These are phyloP conservation scores for Nannochloris sp. DNA, from an alignment of 139 green algal genomes.

Conservation along the genomic window DNA sequence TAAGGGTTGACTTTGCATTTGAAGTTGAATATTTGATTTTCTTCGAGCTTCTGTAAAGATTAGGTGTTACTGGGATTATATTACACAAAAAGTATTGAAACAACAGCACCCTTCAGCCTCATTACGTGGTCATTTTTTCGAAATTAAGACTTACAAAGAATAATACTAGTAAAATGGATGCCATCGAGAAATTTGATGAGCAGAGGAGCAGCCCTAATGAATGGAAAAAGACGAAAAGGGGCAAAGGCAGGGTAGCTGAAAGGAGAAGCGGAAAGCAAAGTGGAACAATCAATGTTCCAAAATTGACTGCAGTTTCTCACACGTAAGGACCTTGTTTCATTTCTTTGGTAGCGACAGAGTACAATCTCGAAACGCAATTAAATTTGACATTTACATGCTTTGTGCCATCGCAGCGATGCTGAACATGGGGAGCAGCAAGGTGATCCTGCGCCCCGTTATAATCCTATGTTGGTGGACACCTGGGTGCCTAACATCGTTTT, in stretches of 20 bases:
- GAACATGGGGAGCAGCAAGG: slow-evolving; percentile 23
- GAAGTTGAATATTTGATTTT: too few relatives aligned
- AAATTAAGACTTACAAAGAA: too few relatives aligned
- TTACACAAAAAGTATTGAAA: too few relatives aligned
- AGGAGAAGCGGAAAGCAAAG: not conserved
- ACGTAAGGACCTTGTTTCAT: not conserved
- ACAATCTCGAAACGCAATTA: not conserved
- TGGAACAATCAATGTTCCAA: not conserved
- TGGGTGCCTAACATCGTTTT: slow-evolving; percentile 21
- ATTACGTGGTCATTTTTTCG: too few relatives aligned
- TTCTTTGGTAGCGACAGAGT: not conserved
- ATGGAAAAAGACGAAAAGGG: not conserved
- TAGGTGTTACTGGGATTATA: too few relatives aligned
- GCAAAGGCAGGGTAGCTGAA: not conserved
- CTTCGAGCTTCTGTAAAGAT: too few relatives aligned
- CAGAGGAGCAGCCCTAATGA: too few relatives aligned
- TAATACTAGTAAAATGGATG: too few relatives aligned
- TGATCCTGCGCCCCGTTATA: slow-evolving; percentile 18
- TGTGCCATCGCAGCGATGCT: slow-evolving; percentile 14
- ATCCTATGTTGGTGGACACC: not conserved
- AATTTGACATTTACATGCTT: not conserved
- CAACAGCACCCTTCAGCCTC: too few relatives aligned
- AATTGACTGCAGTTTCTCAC: not conserved
- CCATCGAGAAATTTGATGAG: too few relatives aligned
- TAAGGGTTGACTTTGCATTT: too few relatives aligned